Conservation (phyloP, 2,329 filamentous ascomycete species). For the Epichloe brachyelytri region DNA sequence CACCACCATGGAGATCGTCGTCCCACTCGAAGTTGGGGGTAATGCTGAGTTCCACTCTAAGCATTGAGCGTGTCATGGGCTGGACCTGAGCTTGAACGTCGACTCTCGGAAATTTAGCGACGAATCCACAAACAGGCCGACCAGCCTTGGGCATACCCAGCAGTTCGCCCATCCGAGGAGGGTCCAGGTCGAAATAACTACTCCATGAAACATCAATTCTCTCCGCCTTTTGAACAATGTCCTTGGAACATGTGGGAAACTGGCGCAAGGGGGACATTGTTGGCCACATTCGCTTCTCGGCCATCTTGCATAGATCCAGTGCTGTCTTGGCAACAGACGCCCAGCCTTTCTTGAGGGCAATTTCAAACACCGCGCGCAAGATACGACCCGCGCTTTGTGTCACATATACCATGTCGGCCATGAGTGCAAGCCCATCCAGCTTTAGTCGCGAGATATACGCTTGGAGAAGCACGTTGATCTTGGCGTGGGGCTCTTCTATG, state of each 20-base stretch:
- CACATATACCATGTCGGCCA: slow-evolving; percentile 98
- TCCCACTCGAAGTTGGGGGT: slow-evolving; percentile 96
- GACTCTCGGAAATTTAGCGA: slow-evolving; percentile 85
- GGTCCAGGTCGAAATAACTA: slow-evolving; percentile 91
- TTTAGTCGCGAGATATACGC: slow-evolving; percentile 93
- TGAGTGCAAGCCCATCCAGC: slow-evolving; percentile 83
- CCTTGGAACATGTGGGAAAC: slow-evolving; percentile 68
- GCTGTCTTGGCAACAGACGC: slow-evolving; percentile 84
- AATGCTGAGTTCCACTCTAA: slow-evolving; percentile 80
- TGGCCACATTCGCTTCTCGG: slow-evolving; percentile 98
- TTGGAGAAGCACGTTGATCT: slow-evolving; percentile 95
- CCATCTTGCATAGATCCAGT: slow-evolving; percentile 95
- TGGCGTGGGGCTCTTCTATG: slow-evolving; percentile 90
- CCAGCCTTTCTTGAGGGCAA: slow-evolving; percentile 95
- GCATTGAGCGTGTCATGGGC: slow-evolving; percentile 85
- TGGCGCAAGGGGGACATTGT: slow-evolving; percentile 95
- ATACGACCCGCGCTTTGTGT: slow-evolving; percentile 97
- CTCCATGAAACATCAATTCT: slow-evolving; percentile 88
- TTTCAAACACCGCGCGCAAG: slow-evolving; percentile 89
- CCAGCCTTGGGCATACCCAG: slow-evolving; percentile 83
- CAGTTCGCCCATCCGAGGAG: slow-evolving; percentile 90
- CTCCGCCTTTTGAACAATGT: slow-evolving; percentile 86
- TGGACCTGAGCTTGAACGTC: slow-evolving; percentile 90
- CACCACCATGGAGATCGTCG: slow-evolving; percentile 69
- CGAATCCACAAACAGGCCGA: slow-evolving; percentile 68